Conservation (phyloP, 139 green algal genomes). For the Chlamydomonas schloesseri region DNA sequence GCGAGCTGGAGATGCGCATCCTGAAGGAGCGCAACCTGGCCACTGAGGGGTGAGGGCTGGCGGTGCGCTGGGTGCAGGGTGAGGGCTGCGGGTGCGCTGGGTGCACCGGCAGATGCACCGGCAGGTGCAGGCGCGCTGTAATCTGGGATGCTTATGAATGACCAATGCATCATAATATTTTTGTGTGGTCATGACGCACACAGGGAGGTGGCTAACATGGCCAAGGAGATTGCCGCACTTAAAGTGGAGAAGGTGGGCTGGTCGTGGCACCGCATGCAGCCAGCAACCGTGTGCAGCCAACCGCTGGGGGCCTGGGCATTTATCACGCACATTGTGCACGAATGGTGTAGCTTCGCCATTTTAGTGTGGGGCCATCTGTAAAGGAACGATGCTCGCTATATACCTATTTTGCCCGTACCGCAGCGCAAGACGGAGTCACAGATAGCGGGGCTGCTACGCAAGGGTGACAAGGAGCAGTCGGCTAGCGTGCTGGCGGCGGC, state of each 20-base stretch:
- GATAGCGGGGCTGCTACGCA: not conserved
- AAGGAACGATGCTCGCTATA: no score
- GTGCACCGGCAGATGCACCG: no score
- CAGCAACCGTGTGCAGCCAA: no score
- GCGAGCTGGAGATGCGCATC: slow-evolving; percentile 4
- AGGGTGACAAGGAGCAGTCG: slow-evolving; percentile 21
- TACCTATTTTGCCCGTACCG: not conserved
- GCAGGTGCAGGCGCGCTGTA: no score
- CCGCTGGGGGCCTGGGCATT: not conserved
- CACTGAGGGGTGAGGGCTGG: not conserved
- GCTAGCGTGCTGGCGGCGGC: not conserved
- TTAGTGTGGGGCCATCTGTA: no score
- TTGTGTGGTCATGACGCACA: no score
- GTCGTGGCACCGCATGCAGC: not conserved
- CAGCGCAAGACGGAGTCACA: slow-evolving; percentile 36
- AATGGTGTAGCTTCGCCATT: no score
- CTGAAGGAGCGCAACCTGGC: not conserved
- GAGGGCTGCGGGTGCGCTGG: not conserved
- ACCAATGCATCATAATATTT: no score
- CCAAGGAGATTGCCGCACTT: slow-evolving; percentile 14
- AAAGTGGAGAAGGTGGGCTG: slow-evolving; percentile 34
- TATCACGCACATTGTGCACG: not conserved
- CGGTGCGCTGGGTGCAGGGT: no score
- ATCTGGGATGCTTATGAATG: no score
- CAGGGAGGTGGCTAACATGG: slow-evolving; percentile 28